These are phyloP conservation scores for Lepidium africanum DNA, from an alignment of 345 rosid species.

Conservation along the genomic window DNA sequence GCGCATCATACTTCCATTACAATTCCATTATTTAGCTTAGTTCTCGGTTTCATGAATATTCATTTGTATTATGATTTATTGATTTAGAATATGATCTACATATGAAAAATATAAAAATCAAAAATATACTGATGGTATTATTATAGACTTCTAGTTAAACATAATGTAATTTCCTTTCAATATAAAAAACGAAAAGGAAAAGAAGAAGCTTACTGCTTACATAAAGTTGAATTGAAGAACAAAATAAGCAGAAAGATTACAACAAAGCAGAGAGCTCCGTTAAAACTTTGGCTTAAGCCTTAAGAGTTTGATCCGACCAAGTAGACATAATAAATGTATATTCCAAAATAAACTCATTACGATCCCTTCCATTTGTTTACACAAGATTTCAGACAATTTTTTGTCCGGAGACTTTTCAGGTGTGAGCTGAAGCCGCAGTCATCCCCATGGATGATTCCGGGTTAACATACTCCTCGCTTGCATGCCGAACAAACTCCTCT, in stretches of 20 bases:
- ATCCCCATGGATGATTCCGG: constrained; percentile 45
- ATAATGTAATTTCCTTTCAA: not conserved
- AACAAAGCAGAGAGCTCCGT: constrained; percentile 7
- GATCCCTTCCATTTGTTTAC: constrained; percentile 6
- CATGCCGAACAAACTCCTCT: constrained; percentile 88
- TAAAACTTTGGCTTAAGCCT: constrained; percentile 7
- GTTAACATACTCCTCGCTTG: constrained; percentile 54
- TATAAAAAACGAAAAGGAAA: not conserved
- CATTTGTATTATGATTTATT: not conserved
- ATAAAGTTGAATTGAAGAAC: not conserved
- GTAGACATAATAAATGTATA: not conserved
- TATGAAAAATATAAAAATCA: too few species aligned
- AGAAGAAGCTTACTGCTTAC: not conserved
- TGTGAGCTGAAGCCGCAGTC: constrained; percentile 80
- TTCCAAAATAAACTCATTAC: constrained; percentile 21
- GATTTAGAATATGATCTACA: not conserved
- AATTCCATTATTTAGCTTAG: too few species aligned
- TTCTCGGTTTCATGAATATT: not conserved
- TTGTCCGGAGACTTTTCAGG: constrained; percentile 26
- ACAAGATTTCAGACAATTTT: not conserved
- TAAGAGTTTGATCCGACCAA: constrained; percentile 6
- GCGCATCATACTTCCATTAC: too few species aligned
- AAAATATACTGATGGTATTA: too few species aligned
- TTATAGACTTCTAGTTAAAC: not conserved
- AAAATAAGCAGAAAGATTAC: constrained; percentile 12